Conservation (phyloP, 345 rosid species). For the Eucalyptus fibrosa region DNA sequence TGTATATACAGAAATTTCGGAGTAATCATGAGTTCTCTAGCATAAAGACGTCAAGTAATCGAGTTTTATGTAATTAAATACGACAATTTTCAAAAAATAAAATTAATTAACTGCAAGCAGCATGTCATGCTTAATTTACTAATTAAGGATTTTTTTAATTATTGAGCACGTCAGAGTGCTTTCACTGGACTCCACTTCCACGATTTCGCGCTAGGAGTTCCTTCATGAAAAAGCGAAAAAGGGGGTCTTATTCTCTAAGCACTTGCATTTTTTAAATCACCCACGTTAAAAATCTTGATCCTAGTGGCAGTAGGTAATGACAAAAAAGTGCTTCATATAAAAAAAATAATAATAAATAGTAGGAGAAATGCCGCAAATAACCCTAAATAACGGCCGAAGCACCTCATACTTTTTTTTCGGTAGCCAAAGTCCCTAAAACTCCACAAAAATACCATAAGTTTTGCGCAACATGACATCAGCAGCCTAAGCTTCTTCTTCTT, state of each 20-base stretch:
- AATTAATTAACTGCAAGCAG: not conserved
- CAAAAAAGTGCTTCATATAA: not conserved
- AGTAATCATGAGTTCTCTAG: too few species aligned
- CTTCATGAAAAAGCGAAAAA: not conserved
- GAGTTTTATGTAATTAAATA: not conserved
- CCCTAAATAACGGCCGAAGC: not conserved
- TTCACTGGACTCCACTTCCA: not conserved
- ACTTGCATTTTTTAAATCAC: not conserved
- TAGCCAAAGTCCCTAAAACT: too few species aligned
- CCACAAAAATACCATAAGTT: not conserved
- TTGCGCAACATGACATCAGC: not conserved
- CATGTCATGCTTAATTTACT: not conserved
- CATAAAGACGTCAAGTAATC: fast-evolving
- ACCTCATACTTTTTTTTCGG: not conserved
- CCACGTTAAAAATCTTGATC: not conserved
- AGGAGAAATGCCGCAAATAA: not conserved
- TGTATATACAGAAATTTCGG: too few species aligned
- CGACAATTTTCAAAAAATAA: fast-evolving
- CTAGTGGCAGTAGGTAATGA: not conserved
- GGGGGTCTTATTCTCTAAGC: not conserved
- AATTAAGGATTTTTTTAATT: not conserved
- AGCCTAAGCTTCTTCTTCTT: not conserved
- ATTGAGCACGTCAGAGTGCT: not conserved
- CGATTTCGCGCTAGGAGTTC: not conserved
- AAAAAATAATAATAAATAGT: not conserved